Conservation (phyloP, 2,329 filamentous ascomycete species). For the Pseudogymnoascus destructans region DNA sequence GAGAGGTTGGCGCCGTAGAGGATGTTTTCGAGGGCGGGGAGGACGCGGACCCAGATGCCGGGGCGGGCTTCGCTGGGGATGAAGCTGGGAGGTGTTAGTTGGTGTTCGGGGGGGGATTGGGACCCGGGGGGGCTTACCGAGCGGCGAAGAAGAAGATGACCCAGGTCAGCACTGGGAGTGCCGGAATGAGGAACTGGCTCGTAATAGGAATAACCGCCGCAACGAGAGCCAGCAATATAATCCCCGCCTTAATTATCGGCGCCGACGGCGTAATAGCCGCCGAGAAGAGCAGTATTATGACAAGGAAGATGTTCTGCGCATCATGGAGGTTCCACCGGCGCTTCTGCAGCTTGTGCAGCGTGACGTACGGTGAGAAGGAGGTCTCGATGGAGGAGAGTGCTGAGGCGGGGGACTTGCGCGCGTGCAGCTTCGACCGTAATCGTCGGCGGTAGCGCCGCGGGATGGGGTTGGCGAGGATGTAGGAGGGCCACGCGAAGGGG, state of each 20-base stretch:
- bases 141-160: constrained; percentile 85
- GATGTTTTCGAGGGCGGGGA: constrained; percentile 90
- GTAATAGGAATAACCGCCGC: constrained; percentile 72
- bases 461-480: constrained; percentile 35
- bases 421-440: constrained; percentile 55
- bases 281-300: constrained; percentile 66
- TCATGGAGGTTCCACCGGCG: constrained; percentile 77
- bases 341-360: constrained; percentile 58
- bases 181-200: constrained; percentile 82
- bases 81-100: constrained; percentile 45
- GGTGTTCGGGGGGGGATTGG: neutral
- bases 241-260: constrained; percentile 62
- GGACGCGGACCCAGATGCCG: constrained; percentile 87
- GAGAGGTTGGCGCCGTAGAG: constrained; percentile 91
- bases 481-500: constrained; percentile 33
- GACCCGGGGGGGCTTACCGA: constrained; percentile 64
- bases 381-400: constrained; percentile 66
- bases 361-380: constrained; percentile 70
- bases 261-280: constrained; percentile 68
- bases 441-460: constrained; percentile 54
- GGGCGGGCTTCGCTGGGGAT: constrained; percentile 80
- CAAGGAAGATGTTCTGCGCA: constrained; percentile 67
- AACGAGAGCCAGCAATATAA: constrained; percentile 51
- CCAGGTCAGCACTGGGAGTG: constrained; percentile 73
- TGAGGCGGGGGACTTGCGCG: constrained; percentile 52